These are phyloP conservation scores for Carallia brachiata DNA, from an alignment of 345 rosid genomes.

Conservation along the genomic window DNA sequence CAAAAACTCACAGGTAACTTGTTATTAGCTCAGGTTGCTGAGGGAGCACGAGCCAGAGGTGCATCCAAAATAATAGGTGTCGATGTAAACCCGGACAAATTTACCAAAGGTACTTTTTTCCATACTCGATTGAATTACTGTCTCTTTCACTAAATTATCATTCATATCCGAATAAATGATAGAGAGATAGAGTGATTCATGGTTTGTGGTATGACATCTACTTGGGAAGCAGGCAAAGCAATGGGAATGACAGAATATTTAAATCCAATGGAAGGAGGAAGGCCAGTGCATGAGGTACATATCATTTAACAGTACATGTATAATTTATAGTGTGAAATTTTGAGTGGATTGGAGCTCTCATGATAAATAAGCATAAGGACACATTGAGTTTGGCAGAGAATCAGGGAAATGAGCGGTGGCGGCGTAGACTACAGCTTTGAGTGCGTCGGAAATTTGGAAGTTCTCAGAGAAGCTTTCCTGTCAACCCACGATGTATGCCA, in stretches of 20 bases:
- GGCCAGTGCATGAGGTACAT: conserved; percentile 38
- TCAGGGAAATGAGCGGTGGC: conserved; percentile 49
- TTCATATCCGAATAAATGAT: no score
- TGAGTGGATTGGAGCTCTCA: neutral
- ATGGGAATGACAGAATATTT: conserved; percentile 37
- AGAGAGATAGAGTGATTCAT: no score
- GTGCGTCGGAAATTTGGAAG: conserved; percentile 48
- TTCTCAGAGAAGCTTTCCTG: conserved; percentile 68
- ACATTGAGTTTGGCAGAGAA: conserved; percentile 34
- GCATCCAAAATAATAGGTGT: conserved; percentile 64
- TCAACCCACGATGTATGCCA: conserved; percentile 41
- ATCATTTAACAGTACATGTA: neutral
- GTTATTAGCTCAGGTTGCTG: conserved; percentile 39
- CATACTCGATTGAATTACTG: no score
- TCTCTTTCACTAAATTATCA: no score
- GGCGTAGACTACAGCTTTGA: conserved; percentile 70
- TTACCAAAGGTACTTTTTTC: conserved; percentile 37
- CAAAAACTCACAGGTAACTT: no score
- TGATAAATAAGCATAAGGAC: neutral
- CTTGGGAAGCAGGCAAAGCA: conserved; percentile 23
- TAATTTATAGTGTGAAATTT: neutral
- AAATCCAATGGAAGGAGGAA: conserved; percentile 27
- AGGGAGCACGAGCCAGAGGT: conserved; percentile 63
- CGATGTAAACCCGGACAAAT: conserved; percentile 50
- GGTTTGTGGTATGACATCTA: no score